Percentiles rank a stretch among this genome's conserved stretches.
Conservation (phyloP, 1,284 basidiomycete genomes). For the Tilletia setariae region DNA sequence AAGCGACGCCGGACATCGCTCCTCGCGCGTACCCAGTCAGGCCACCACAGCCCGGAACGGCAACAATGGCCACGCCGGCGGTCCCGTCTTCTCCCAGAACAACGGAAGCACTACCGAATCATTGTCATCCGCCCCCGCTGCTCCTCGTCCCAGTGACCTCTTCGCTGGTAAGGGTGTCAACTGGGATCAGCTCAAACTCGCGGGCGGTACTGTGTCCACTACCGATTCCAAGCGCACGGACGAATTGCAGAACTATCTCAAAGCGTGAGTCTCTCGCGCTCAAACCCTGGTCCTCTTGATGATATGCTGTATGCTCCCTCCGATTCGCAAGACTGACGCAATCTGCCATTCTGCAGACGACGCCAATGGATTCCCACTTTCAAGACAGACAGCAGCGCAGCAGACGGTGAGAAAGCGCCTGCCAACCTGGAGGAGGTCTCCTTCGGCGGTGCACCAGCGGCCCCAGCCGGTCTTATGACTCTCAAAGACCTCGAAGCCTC, state of each 20-base stretch:
- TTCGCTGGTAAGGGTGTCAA: conserved; percentile 46
- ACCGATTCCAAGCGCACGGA: conserved; percentile 20
- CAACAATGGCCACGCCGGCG: not conserved
- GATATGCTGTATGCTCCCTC: not conserved
- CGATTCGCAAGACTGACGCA: not conserved
- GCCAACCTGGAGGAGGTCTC: conserved; percentile 13
- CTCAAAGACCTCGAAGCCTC: conserved; percentile 40
- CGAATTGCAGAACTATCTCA: conserved; percentile 43
- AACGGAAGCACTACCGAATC: not conserved
- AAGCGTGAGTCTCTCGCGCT: conserved; percentile 21
- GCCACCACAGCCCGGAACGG: not conserved
- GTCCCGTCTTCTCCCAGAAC: not conserved
- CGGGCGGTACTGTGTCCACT: conserved; percentile 25
- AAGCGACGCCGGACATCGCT: conserved; percentile 6
- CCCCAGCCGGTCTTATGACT: conserved; percentile 30
- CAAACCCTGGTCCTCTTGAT: not conserved
- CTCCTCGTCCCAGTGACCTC: conserved; percentile 37
- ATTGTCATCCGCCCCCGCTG: not conserved
- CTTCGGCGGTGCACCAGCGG: conserved; percentile 17
- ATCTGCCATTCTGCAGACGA: conserved; percentile 16
- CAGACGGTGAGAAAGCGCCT: not conserved
- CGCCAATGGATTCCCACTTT: conserved; percentile 41
- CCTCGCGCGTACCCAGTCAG: not conserved
- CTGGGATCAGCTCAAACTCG: conserved; percentile 41
- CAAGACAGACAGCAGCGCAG: conserved; percentile 17